These are phyloP conservation scores for Suaeda aralocaspica DNA, from an alignment of 148 eudicot species.

Conservation along the genomic window DNA sequence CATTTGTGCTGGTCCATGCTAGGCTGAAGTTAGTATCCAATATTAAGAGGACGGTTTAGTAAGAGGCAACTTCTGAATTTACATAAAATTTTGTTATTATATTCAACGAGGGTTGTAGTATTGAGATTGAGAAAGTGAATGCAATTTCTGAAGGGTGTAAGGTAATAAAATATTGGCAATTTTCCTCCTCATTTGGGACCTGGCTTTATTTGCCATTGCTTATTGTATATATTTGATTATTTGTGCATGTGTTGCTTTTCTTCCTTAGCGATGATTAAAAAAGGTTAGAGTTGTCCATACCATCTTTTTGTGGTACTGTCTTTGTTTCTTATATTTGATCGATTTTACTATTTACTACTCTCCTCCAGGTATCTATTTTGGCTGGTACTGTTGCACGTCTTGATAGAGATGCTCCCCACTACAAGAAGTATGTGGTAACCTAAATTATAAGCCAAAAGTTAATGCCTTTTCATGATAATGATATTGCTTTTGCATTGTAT, in stretches of 20 bases:
- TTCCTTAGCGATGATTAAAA: neutral
- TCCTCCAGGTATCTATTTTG: constrained; percentile 86
- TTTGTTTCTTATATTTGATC: neutral
- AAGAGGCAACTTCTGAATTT: neutral
- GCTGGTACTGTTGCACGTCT: constrained; percentile 98
- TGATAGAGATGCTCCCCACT: constrained; percentile 98
- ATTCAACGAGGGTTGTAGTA: neutral
- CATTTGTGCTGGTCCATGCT: too few relatives aligned
- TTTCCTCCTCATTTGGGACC: neutral
- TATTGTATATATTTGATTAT: neutral
- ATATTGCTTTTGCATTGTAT: neutral
- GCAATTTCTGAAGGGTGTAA: neutral
- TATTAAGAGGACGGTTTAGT: neutral
- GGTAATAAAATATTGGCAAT: neutral
- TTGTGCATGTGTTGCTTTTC: neutral
- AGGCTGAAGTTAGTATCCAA: neutral
- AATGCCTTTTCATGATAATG: neutral
- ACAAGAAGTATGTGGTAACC: constrained; percentile 67
- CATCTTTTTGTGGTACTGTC: neutral
- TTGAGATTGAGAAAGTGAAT: neutral
- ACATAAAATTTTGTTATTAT: too few relatives aligned
- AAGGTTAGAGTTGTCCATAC: neutral
- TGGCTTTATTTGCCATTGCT: neutral
- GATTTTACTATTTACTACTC: neutral
- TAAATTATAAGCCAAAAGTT: neutral